phyloP scores from a whole-genome alignment of 192 early-diverging fungal genomes.

The Podila minutissima region DNA sequence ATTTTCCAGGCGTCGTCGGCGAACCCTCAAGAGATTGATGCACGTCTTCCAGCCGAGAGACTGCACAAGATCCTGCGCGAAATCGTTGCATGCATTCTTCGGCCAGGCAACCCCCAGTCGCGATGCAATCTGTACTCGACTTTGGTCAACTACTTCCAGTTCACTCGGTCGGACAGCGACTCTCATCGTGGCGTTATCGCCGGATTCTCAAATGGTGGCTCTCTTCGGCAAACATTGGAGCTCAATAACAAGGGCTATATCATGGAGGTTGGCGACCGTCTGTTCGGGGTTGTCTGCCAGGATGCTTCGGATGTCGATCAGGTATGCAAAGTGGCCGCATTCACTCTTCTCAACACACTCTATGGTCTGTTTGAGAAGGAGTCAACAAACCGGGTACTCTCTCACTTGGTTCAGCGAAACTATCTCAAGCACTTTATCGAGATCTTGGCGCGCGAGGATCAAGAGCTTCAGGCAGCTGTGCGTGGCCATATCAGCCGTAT shows the following conservation, averaged over 20 bases:
- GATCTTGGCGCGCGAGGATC: constrained; percentile 70
- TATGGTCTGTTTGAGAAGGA: constrained; percentile 59
- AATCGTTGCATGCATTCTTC: constrained; percentile 70
- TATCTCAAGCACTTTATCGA: constrained; percentile 64
- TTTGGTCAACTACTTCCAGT: constrained; percentile 77
- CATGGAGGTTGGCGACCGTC: constrained; percentile 67
- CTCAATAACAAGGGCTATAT: constrained; percentile 60
- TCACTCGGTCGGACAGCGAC: constrained; percentile 52
- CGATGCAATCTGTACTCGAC: constrained; percentile 87
- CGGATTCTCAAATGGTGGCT: constrained; percentile 3
- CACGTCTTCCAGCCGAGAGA: constrained; percentile 63
- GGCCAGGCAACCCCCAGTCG: constrained; percentile 61
- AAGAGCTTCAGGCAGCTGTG: constrained; percentile 63
- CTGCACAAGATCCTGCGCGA: constrained; percentile 59
- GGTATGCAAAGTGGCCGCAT: constrained; percentile 88
- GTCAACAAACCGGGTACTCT: constrained; percentile 54
- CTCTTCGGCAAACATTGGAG: constrained; percentile 41
- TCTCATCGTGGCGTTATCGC: constrained; percentile 5
- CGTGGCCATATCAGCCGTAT: constrained; percentile 50
- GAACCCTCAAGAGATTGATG: constrained; percentile 58
- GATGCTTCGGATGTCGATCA: constrained; percentile 88
- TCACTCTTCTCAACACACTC: constrained; percentile 78
- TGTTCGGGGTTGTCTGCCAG: constrained; percentile 77
- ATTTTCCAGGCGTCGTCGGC: constrained; percentile 60
- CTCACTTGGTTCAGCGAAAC: constrained; percentile 62